A percentile compares a stretch with the other conserved stretches of the same genome.
Conservation (phyloP, 768 basidiomycete genomes). For the Cyclocybe aegerita region DNA sequence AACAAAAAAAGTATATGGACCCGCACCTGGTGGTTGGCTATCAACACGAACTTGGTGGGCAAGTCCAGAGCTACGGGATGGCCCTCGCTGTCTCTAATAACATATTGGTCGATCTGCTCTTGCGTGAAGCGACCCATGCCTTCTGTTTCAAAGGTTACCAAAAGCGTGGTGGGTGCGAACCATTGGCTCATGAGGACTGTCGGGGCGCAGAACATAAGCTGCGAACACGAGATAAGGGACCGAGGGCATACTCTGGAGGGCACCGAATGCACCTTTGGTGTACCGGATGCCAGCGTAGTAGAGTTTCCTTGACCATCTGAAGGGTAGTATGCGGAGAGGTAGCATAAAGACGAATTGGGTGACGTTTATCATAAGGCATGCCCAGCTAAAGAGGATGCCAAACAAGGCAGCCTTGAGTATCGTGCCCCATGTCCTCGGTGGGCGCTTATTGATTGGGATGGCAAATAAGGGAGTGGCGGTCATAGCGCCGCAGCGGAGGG, state of each 20-base stretch:
- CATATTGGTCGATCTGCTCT: conserved; percentile 57
- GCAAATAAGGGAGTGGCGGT: conserved; percentile 29
- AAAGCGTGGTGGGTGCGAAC: conserved; percentile 77
- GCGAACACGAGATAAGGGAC: background rate
- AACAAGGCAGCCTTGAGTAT: conserved; percentile 51
- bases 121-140: conserved; percentile 63
- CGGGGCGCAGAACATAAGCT: background rate
- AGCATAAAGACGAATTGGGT: conserved; percentile 74
- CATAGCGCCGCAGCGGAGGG: conserved; percentile 16
- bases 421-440: conserved; percentile 53
- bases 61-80: conserved; percentile 61
- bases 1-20: background rate
- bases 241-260: conserved; percentile 60
- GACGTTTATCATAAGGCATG: conserved; percentile 66
- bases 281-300: conserved; percentile 75
- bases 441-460: conserved; percentile 54
- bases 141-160: conserved; percentile 71
- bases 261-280: conserved; percentile 82
- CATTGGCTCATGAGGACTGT: conserved; percentile 79
- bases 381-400: conserved; percentile 56
- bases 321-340: conserved; percentile 66
- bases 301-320: conserved; percentile 47
- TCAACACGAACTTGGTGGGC: conserved; percentile 78
- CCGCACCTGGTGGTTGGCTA: conserved; percentile 90
- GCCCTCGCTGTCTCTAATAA: conserved; percentile 57